phyloP scores from a whole-genome alignment of 352 stramenopile species.

The Pythium oligandrum region DNA sequence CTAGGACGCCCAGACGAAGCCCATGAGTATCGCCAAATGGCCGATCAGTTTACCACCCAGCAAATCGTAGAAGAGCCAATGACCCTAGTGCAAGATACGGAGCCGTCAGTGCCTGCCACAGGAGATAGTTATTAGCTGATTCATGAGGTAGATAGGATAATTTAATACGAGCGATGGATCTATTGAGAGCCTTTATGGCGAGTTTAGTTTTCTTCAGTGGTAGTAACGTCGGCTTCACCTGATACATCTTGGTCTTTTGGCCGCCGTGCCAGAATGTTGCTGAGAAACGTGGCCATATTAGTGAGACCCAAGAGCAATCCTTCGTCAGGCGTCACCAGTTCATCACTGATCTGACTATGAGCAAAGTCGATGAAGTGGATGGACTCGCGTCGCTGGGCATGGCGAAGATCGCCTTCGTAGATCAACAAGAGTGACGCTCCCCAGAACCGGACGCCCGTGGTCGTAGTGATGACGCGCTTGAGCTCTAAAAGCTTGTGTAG shows the following conservation, averaged over 20 bases:
- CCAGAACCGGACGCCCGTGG: conserved; percentile 66
- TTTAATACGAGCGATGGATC: too few species aligned
- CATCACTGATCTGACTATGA: conserved; percentile 63
- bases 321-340: conserved; percentile 46
- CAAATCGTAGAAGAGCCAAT: neutral
- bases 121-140: too few species aligned
- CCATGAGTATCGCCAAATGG: conserved; percentile 58
- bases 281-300: conserved; percentile 52
- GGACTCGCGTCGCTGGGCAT: conserved; percentile 23
- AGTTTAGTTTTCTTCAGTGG: too few species aligned
- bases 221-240: too few species aligned
- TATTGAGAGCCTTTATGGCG: too few species aligned
- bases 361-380: conserved; percentile 78
- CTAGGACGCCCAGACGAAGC: conserved; percentile 68
- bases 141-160: too few species aligned
- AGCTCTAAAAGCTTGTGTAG: conserved; percentile 40
- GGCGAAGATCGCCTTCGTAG: conserved; percentile 59
- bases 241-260: too few species aligned
- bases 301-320: conserved; percentile 58
- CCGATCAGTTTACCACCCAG: conserved; percentile 24
- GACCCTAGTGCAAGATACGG: too few species aligned
- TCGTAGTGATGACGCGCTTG: conserved; percentile 32
- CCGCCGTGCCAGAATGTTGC: conserved; percentile 20
- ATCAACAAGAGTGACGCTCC: conserved; percentile 67
- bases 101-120: too few species aligned